These are phyloP conservation scores for Cadophora sp. DNA, from an alignment of 2,329 filamentous ascomycete species.

Conservation along the genomic window DNA sequence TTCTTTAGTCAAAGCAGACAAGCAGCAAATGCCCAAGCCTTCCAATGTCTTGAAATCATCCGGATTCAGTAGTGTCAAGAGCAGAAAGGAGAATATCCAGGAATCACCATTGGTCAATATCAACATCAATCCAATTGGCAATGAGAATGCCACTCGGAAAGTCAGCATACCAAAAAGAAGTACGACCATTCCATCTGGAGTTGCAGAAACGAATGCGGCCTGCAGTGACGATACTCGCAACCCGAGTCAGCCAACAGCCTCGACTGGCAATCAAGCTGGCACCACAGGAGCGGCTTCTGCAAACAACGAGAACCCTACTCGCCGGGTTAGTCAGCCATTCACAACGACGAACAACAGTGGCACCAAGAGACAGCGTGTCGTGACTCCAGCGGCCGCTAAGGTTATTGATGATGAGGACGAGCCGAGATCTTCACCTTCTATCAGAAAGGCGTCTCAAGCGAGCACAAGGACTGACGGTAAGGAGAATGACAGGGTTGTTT, in stretches of 20 bases:
- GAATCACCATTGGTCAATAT: slow-evolving; percentile 24
- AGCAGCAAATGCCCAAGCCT: background rate
- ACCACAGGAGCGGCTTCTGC: background rate
- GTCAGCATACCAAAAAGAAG: slow-evolving; percentile 1
- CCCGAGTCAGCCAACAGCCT: background rate
- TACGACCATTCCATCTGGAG: background rate
- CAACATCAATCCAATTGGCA: slow-evolving; percentile 14
- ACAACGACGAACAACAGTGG: slow-evolving; percentile 32
- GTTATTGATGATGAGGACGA: slow-evolving; percentile 57
- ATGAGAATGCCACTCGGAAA: slow-evolving; percentile 30
- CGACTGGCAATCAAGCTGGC: background rate
- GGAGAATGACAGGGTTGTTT: slow-evolving; percentile 31
- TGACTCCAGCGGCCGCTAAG: slow-evolving; percentile 54
- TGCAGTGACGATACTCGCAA: slow-evolving; percentile 6
- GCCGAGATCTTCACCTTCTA: slow-evolving; percentile 43
- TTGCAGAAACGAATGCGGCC: background rate
- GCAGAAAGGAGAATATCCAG: slow-evolving; percentile 38
- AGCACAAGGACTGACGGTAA: slow-evolving; percentile 29
- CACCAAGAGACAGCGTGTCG: slow-evolving; percentile 53
- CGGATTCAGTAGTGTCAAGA: slow-evolving; percentile 30
- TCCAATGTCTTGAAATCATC: slow-evolving; percentile 15
- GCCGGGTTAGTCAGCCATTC: slow-evolving; percentile 23
- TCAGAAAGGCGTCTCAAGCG: slow-evolving; percentile 36
- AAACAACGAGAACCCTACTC: slow-evolving; percentile 24
- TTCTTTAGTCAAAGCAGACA: slow-evolving; percentile 12